A percentile compares a stretch with the other conserved stretches of the same genome.
Evolutionary conservation across 768 basidiomycete species (phyloP).

Genomic region (Collybiopsis confluens): DNA sequence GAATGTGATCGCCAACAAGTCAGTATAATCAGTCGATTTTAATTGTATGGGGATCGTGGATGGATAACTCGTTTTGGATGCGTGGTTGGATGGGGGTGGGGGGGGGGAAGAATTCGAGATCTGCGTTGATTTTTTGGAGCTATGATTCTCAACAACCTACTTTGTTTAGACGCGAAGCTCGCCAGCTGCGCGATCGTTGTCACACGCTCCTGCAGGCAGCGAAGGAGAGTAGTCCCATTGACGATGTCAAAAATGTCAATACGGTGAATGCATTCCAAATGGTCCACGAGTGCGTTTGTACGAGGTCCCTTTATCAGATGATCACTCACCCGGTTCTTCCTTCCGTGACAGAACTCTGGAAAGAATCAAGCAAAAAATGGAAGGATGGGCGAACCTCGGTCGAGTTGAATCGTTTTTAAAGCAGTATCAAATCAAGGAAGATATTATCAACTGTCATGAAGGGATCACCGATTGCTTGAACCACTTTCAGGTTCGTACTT

Average conservation of each 20-base stretch:
- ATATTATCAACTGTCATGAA: slow-evolving; percentile 42
- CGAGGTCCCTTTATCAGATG: neutral
- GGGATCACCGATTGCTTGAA: slow-evolving; percentile 42
- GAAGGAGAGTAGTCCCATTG: slow-evolving; percentile 25
- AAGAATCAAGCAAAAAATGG: slow-evolving; percentile 35
- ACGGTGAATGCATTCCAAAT: slow-evolving; percentile 24
- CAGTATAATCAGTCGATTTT: slow-evolving; percentile 5
- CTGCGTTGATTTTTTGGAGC: too few species aligned
- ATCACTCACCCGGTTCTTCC: neutral
- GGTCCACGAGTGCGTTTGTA: neutral
- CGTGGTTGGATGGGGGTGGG: too few species aligned
- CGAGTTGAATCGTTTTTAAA: slow-evolving; percentile 39
- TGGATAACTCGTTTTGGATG: too few species aligned
- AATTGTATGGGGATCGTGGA: too few species aligned
- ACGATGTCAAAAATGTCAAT: slow-evolving; percentile 16
- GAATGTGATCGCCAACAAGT: slow-evolving; percentile 48
- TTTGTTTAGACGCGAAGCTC: slow-evolving; percentile 33
- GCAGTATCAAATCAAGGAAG: slow-evolving; percentile 38
- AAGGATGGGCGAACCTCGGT: slow-evolving; percentile 37
- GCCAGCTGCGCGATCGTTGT: slow-evolving; percentile 44
- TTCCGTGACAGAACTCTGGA: slow-evolving; percentile 22
- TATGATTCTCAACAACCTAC: neutral
- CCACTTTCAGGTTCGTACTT: slow-evolving; percentile 38
- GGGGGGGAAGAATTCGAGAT: too few species aligned
- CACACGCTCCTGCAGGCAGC: slow-evolving; percentile 36